Conservation (phyloP, 768 basidiomycete species). For the Suillus subluteus region DNA sequence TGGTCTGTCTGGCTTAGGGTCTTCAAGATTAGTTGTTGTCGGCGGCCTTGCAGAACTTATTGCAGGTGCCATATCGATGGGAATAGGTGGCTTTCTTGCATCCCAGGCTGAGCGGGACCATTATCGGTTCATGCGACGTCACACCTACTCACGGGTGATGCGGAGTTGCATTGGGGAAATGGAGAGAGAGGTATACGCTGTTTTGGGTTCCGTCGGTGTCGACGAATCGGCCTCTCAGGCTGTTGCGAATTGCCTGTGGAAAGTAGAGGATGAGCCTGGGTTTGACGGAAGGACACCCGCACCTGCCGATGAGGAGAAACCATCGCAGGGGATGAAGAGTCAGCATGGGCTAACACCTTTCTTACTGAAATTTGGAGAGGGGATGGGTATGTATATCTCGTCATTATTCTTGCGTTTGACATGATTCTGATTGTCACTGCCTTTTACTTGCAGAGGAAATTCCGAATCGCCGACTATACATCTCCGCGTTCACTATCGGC, state of each 20-base stretch:
- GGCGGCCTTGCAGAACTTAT: conserved; percentile 96
- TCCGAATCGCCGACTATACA: conserved; percentile 80
- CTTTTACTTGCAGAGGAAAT: conserved; percentile 70
- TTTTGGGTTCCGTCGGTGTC: conserved; percentile 89
- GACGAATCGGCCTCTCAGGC: conserved; percentile 79
- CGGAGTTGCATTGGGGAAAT: conserved; percentile 94
- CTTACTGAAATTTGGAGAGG: conserved; percentile 93
- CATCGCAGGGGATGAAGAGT: conserved; percentile 64
- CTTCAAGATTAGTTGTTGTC: conserved; percentile 88
- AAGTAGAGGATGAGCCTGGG: conserved; percentile 56
- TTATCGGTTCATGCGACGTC: conserved; percentile 77
- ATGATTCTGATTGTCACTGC: not conserved
- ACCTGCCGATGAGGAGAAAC: conserved; percentile 56
- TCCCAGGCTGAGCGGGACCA: conserved; percentile 97
- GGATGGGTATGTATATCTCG: conserved; percentile 61
- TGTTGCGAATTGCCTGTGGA: conserved; percentile 76
- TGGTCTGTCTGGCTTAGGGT: conserved; percentile 86
- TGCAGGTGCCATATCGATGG: conserved; percentile 97
- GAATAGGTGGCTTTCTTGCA: conserved; percentile 97
- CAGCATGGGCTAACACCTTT: conserved; percentile 91
- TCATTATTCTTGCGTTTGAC: not conserved
- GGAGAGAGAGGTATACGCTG: conserved; percentile 90
- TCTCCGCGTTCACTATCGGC: conserved; percentile 94
- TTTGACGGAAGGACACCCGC: conserved; percentile 20
- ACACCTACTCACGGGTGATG: conserved; percentile 80